These are phyloP conservation scores for Debaryomycetaceae sp. DNA, from an alignment of 1,139 yeast genomes.

Conservation along the genomic window DNA sequence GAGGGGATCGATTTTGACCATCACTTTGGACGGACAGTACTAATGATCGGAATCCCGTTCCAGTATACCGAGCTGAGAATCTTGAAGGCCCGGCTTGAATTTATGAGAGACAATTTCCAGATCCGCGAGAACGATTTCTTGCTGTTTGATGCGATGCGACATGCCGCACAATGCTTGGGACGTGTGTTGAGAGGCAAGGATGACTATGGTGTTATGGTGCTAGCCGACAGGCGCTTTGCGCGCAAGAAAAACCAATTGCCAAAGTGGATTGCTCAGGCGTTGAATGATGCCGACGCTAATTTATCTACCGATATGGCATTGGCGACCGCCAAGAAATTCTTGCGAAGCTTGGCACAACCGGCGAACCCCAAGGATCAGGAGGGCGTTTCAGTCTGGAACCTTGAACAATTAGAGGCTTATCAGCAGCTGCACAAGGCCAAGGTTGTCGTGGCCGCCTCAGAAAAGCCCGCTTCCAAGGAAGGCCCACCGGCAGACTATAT, in stretches of 20 bases:
- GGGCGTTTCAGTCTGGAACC: slow-evolving; percentile 89
- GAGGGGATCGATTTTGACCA: slow-evolving; percentile 99
- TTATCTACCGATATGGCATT: slow-evolving; percentile 96
- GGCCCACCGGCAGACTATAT: slow-evolving; percentile 23
- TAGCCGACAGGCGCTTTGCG: slow-evolving; percentile 88
- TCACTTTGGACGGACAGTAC: slow-evolving; percentile 93
- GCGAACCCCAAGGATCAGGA: slow-evolving; percentile 84
- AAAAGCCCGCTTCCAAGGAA: slow-evolving; percentile 5
- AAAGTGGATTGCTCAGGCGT: slow-evolving; percentile 92
- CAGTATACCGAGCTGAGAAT: slow-evolving; percentile 97
- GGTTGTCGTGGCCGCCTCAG: slow-evolving; percentile 5
- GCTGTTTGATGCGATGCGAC: slow-evolving; percentile 98
- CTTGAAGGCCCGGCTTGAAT: slow-evolving; percentile 86
- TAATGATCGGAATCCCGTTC: slow-evolving; percentile 98
- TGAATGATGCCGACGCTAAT: slow-evolving; percentile 83
- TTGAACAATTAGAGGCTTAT: slow-evolving; percentile 52
- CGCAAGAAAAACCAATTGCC: slow-evolving; percentile 83
- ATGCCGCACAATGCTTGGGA: slow-evolving; percentile 98
- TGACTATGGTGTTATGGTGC: slow-evolving; percentile 96
- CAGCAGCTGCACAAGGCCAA: slow-evolving; percentile 40
- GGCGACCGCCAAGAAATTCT: slow-evolving; percentile 85
- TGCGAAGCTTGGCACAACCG: slow-evolving; percentile 92
- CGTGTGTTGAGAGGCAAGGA: slow-evolving; percentile 95
- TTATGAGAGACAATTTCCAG: slow-evolving; percentile 83
- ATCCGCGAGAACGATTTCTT: slow-evolving; percentile 88